phyloP scores from a whole-genome alignment of 148 eudicot genomes.

The Chenopodium suecicum region DNA sequence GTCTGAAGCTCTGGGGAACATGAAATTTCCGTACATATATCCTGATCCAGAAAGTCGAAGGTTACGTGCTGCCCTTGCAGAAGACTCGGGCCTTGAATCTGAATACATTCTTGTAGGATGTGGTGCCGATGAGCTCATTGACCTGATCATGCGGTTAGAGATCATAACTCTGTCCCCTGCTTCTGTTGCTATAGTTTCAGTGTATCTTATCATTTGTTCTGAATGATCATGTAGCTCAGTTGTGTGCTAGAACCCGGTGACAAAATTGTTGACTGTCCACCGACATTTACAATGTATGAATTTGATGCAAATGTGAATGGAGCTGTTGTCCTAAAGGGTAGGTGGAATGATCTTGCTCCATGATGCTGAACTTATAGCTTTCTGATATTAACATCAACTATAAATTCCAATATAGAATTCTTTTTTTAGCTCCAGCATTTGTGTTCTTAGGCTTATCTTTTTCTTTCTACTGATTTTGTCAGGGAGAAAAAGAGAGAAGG shows the following conservation, averaged over 20 bases:
- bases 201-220: constrained; percentile 21
- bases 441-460: neutral
- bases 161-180: constrained; percentile 10
- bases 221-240: constrained; percentile 50
- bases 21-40: constrained; percentile 90
- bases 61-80: constrained; percentile 88
- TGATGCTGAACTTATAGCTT: neutral
- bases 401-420: neutral
- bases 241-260: constrained; percentile 97
- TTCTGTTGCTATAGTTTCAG: neutral
- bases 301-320: constrained; percentile 96
- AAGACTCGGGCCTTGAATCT: constrained; percentile 87
- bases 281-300: constrained; percentile 97
- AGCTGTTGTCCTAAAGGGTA: constrained; percentile 82
- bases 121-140: constrained; percentile 97
- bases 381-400: neutral
- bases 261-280: constrained; percentile 94
- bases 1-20: constrained; percentile 72
- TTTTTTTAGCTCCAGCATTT: neutral
- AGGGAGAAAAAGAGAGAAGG: too few relatives aligned
- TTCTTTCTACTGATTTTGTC: neutral
- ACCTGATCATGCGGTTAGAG: constrained; percentile 93
- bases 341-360: constrained; percentile 5
- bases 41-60: constrained; percentile 96
- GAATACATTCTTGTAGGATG: constrained; percentile 90